A percentile compares a stretch with the other conserved stretches of the same genome.
These are phyloP conservation scores for Euphorbia peplus DNA, from an alignment of 345 rosid species.

Conservation along the genomic window DNA sequence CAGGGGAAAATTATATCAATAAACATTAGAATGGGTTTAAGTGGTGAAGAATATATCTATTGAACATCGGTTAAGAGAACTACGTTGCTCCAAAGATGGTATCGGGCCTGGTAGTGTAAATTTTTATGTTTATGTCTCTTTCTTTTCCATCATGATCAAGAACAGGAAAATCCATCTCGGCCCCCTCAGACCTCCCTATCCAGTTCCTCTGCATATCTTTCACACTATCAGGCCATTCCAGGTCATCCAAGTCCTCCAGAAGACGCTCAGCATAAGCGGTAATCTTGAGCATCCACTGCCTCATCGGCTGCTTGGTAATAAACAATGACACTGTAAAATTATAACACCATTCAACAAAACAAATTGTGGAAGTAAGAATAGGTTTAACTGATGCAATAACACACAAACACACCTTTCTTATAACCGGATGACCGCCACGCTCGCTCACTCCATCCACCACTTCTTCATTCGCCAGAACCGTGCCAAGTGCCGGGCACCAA, in stretches of 20 bases:
- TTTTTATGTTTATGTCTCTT: constrained; percentile 50
- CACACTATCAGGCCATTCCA: constrained; percentile 91
- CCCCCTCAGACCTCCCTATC: constrained; percentile 95
- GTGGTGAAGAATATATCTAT: too few relatives aligned
- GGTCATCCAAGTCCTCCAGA: constrained; percentile 84
- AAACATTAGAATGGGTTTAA: too few relatives aligned
- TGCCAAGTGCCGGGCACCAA: constrained; percentile 99
- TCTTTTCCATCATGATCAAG: constrained; percentile 53
- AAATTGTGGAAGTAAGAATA: constrained; percentile 16
- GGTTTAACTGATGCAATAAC: constrained; percentile 4
- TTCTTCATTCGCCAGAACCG: constrained; percentile 98
- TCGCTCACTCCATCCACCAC: constrained; percentile 96
- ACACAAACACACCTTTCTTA: constrained; percentile 67
- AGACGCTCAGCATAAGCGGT: constrained; percentile 93
- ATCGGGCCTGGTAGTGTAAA: constrained; percentile 89
- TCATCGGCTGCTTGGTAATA: constrained; percentile 99
- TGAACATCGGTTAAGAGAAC: constrained; percentile 13
- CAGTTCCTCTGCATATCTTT: constrained; percentile 96
- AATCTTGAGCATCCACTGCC: constrained; percentile 98
- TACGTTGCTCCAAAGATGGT: constrained; percentile 96
- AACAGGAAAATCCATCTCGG: constrained; percentile 60
- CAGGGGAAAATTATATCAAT: too few relatives aligned
- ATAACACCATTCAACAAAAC: constrained; percentile 54
- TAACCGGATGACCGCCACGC: constrained; percentile 93
- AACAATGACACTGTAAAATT: constrained; percentile 94